Percentiles rank a stretch among this genome's conserved stretches.
Conservation (phyloP, 108 stramenopile genomes). For the Discostella stelligeroides region DNA sequence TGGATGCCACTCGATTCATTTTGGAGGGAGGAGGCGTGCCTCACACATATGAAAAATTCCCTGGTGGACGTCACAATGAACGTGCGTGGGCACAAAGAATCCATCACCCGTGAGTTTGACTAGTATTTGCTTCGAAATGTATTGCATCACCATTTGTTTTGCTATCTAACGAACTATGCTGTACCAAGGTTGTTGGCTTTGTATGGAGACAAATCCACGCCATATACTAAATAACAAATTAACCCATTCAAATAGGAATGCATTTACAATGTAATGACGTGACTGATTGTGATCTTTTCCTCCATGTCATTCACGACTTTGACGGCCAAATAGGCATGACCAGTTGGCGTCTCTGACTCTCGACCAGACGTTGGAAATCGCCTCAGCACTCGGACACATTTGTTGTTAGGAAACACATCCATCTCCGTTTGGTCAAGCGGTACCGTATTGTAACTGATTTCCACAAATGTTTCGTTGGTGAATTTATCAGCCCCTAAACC, state of each 20-base stretch:
- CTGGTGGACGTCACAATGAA: conserved; percentile 77
- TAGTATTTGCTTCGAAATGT: not conserved
- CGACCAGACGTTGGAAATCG: conserved; percentile 39
- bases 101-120: conserved; percentile 16
- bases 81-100: conserved; percentile 72
- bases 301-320: conserved; percentile 30
- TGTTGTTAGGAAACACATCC: conserved; percentile 43
- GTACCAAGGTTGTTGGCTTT: conserved; percentile 1
- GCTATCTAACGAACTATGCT: not conserved
- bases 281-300: conserved; percentile 22
- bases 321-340: no score
- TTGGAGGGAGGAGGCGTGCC: conserved; percentile 44
- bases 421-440: conserved; percentile 18
- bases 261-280: conserved; percentile 39
- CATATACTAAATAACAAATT: not conserved
- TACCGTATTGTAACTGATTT: conserved; percentile 49
- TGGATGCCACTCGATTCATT: conserved; percentile 55
- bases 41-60: conserved; percentile 52
- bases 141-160: not conserved
- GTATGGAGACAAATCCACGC: not conserved
- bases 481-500: conserved; percentile 38
- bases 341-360: conserved; percentile 50
- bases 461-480: conserved; percentile 33
- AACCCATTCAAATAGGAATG: not conserved
- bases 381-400: conserved; percentile 39